A percentile compares a stretch with the other conserved stretches of the same genome.
These are phyloP conservation scores for Rosa hybrid DNA, from an alignment of 331 rosid species.

Conservation along the genomic window DNA sequence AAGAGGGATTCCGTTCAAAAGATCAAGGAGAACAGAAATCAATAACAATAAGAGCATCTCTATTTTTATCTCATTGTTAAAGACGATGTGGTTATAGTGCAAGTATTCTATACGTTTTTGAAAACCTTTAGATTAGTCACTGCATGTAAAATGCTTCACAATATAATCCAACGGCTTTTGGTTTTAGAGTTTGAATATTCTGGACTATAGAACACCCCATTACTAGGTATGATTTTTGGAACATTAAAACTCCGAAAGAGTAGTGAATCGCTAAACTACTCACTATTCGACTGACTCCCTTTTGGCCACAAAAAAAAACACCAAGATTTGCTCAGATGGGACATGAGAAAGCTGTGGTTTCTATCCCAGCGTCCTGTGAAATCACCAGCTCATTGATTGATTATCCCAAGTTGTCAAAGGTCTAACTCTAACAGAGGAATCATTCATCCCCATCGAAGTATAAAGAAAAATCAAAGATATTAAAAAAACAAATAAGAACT, in stretches of 20 bases:
- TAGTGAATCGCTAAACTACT: neutral
- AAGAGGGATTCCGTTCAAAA: conserved; percentile 47
- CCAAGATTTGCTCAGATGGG: conserved; percentile 32
- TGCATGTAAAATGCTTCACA: no score
- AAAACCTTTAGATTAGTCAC: no score
- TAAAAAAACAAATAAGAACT: neutral
- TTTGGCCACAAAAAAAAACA: conserved; percentile 25
- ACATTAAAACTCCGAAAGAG: conserved; percentile 1
- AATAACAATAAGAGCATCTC: conserved; percentile 35
- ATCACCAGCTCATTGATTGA: conserved; percentile 52
- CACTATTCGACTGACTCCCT: conserved; percentile 31
- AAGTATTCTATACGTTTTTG: neutral
- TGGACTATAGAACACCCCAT: no score
- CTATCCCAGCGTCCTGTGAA: conserved; percentile 44
- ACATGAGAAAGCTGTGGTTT: conserved; percentile 34
- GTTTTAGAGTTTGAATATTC: no score
- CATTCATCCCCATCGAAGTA: neutral
- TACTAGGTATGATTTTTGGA: neutral
- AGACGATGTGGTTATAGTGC: conserved; percentile 54
- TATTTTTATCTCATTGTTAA: conserved; percentile 53
- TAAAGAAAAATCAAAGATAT: neutral
- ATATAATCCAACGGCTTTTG: no score
- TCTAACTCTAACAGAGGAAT: conserved; percentile 27
- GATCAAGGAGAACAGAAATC: conserved; percentile 43
- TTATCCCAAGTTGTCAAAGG: conserved; percentile 33